These are phyloP conservation scores for Auriscalpium microsporum DNA, from an alignment of 768 basidiomycete species.

Conservation along the genomic window DNA sequence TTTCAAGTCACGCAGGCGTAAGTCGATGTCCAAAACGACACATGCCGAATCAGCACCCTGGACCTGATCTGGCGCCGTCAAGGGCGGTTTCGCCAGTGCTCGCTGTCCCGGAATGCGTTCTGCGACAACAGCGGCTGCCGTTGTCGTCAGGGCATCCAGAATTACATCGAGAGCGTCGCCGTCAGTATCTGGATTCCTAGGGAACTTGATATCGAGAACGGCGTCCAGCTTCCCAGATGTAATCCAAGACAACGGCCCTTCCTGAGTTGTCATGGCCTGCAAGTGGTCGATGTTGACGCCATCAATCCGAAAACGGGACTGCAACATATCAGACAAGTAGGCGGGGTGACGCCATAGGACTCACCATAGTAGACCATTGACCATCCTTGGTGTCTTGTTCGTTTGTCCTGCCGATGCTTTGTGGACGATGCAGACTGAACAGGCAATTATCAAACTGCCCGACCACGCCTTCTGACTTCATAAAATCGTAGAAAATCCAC, in stretches of 20 bases:
- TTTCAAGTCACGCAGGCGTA: slow-evolving; percentile 92
- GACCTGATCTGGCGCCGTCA: slow-evolving; percentile 57
- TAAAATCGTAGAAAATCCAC: slow-evolving; percentile 93
- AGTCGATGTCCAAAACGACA: slow-evolving; percentile 83
- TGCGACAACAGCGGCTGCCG: slow-evolving; percentile 40
- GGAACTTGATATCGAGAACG: slow-evolving; percentile 96
- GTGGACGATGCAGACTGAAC: slow-evolving; percentile 92
- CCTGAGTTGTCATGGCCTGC: slow-evolving; percentile 71
- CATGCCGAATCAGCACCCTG: slow-evolving; percentile 22
- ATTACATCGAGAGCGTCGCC: slow-evolving; percentile 76
- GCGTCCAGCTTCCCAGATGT: slow-evolving; percentile 95
- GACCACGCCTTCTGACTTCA: slow-evolving; percentile 86
- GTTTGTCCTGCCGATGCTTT: slow-evolving; percentile 87
- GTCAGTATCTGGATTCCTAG: slow-evolving; percentile 62
- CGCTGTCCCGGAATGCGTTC: slow-evolving; percentile 81
- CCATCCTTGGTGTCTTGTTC: slow-evolving; percentile 79
- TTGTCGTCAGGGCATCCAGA: slow-evolving; percentile 76
- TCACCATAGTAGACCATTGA: slow-evolving; percentile 41
- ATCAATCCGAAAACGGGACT: slow-evolving; percentile 95
- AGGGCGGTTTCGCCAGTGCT: slow-evolving; percentile 77
- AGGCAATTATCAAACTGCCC: slow-evolving; percentile 98
- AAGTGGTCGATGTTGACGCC: slow-evolving; percentile 95
- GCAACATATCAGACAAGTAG: not conserved
- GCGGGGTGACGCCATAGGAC: not conserved
- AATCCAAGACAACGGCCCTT: slow-evolving; percentile 95